Percentiles rank a stretch among this genome's conserved stretches.
phyloP scores from a whole-genome alignment of 208 protist species.

The Wallacemonas rigidus region DNA sequence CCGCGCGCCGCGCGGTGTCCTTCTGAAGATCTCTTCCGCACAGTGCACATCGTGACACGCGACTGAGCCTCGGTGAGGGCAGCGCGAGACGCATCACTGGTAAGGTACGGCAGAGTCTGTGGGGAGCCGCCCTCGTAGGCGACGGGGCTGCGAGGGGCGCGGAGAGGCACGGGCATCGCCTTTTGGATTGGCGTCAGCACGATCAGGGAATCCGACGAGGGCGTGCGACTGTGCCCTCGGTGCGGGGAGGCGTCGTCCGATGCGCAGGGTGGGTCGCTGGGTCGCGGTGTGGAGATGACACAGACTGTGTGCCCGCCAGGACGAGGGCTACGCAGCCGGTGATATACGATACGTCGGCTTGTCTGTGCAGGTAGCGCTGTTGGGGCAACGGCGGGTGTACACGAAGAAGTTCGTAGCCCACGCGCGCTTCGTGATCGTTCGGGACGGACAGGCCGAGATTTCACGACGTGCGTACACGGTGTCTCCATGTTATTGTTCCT shows the following conservation, averaged over 20 bases:
- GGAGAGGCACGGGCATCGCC: conserved; percentile 4
- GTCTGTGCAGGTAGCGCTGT: not conserved
- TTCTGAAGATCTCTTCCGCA: too few relatives aligned
- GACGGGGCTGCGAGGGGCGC: conserved; percentile 5
- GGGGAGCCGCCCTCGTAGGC: not conserved
- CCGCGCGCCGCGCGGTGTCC: too few relatives aligned
- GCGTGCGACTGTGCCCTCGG: not conserved
- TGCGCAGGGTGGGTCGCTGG: not conserved
- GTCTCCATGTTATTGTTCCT: conserved; percentile 7
- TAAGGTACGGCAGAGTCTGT: not conserved
- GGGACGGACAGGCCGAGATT: not conserved
- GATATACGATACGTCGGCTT: not conserved
- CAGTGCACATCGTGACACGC: too few relatives aligned
- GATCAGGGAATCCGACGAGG: not conserved
- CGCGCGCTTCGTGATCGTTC: not conserved
- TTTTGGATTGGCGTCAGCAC: conserved; percentile 7
- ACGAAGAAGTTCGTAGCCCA: not conserved
- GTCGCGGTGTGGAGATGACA: not conserved
- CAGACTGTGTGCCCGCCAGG: not conserved
- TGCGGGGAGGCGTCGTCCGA: too few relatives aligned
- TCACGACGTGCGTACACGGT: not conserved
- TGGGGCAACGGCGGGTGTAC: not conserved
- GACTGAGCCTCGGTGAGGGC: too few relatives aligned
- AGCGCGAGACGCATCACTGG: too few relatives aligned
- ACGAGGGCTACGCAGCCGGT: not conserved